phyloP scores from a whole-genome alignment of 306 rosid species.

The Potentilla sterilis region DNA sequence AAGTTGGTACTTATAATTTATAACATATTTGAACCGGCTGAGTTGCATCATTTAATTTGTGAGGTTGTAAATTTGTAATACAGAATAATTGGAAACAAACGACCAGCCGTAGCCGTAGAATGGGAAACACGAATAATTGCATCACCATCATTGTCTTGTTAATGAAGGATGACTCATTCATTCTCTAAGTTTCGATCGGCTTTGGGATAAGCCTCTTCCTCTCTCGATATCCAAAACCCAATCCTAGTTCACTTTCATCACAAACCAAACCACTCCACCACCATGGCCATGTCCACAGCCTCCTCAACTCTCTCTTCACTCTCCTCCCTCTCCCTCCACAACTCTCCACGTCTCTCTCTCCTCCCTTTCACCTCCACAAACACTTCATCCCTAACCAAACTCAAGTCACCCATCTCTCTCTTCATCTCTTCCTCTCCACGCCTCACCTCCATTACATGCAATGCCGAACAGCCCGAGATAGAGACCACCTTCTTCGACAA shows the following conservation, averaged over 20 bases:
- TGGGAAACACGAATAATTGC: background rate
- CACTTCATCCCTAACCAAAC: constrained; percentile 28
- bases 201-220: constrained; percentile 8
- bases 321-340: constrained; percentile 54
- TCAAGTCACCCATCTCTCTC: constrained; percentile 25
- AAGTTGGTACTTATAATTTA: too few species aligned
- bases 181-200: background rate
- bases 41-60: too few species aligned
- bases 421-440: constrained; percentile 21
- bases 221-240: constrained; percentile 7
- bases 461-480: constrained; percentile 46
- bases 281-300: constrained; percentile 52
- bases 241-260: background rate
- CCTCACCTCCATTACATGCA: constrained; percentile 15
- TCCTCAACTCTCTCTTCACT: constrained; percentile 43
- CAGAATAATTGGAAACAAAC: background rate
- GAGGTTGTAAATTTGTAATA: too few species aligned
- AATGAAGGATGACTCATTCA: background rate
- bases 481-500: constrained; percentile 69
- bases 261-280: background rate
- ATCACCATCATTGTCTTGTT: background rate
- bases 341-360: constrained; percentile 40
- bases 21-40: too few species aligned
- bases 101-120: constrained; percentile 10
- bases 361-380: constrained; percentile 27